Base-by-base conservation (phyloP, 805 yeast genomes). In the Spathaspora gorwiae region DNA sequence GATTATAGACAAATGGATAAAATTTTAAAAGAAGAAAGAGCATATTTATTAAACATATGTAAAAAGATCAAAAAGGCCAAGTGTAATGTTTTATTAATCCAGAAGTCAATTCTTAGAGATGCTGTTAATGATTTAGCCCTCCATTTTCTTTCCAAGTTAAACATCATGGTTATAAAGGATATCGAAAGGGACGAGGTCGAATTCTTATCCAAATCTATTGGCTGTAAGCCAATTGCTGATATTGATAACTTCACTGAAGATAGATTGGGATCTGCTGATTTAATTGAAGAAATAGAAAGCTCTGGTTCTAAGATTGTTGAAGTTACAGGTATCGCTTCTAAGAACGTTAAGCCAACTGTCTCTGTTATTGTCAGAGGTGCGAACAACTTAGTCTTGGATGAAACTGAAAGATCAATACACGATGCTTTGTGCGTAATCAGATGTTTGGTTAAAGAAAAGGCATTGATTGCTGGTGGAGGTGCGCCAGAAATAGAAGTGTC, bases 1-100 rank as follows among this genome's bases (percentile, higher is more conserved):
- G 99, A 94, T 67, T 94, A 94, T 73, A 81, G 99, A 68, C 99
- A 94, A 70, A 94, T 94, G 99, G 99, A 94, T 69, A 94, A 92
- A 72, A 94, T 94, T 56, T 76, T 94, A 62, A 94, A 95, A 63
- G 99, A 94, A 70, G 99, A 94, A 75, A 84, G 99, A 64, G 94
- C 96, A 27, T 94, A 94, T 64, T 72, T 94, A 60, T 78, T 94
- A 62, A 92, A 92, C 65, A 87, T 94, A 63, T 90, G 97, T 75
- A 94, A 94, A 69, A 89, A 88, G 64, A 89, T 94, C 70, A 94
- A 95, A 64, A 94, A 94, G 76, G 85, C 97, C 53, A 94, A 90
- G 69, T 94, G 99, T 75, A 90, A 90, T 56, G 97, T 90, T 46
- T 66, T 90, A 54, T 73, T 90, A 57, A 87, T 90, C 52, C 97